These are phyloP conservation scores for Teratosphaeria pseudoeucalypti DNA, from an alignment of 2,329 filamentous ascomycete genomes.

Conservation along the genomic window DNA sequence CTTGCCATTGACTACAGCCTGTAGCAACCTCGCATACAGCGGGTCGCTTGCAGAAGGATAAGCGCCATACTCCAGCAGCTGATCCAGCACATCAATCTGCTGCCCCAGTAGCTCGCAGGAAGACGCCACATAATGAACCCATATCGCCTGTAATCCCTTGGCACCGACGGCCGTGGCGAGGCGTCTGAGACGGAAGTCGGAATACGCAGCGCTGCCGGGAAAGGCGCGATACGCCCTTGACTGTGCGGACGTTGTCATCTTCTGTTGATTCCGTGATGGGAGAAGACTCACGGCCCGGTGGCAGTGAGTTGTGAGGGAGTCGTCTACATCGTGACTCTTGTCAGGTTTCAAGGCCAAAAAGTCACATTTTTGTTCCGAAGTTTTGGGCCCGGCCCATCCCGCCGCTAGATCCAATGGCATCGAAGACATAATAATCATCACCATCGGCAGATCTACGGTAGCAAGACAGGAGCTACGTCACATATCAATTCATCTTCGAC, in stretches of 20 bases:
- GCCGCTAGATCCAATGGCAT: neutral
- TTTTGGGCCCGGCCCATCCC: neutral
- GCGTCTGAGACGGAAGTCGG: constrained; percentile 38
- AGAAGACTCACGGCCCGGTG: neutral
- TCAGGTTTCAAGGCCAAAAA: neutral
- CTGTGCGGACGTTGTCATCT: neutral
- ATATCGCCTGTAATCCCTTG: constrained; percentile 38
- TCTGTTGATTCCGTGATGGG: constrained; percentile 9
- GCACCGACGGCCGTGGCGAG: constrained; percentile 38
- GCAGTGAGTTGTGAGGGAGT: neutral
- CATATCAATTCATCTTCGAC: neutral
- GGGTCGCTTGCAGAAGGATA: constrained; percentile 36
- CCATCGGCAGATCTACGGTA: neutral
- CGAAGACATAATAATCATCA: neutral
- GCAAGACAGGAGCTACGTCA: neutral
- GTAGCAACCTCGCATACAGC: constrained; percentile 34
- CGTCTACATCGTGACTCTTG: neutral
- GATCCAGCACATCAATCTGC: constrained; percentile 44
- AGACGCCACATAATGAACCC: constrained; percentile 42
- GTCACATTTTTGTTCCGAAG: neutral
- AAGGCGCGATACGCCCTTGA: constrained; percentile 23
- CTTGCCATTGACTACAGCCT: constrained; percentile 40
- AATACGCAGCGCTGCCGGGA: constrained; percentile 46
- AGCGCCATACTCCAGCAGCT: constrained; percentile 51
- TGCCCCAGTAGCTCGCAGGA: constrained; percentile 30